Evolutionary conservation across 495 filamentous ascomycete species (phyloP).

Genomic region (Aspergillus biplanus): DNA sequence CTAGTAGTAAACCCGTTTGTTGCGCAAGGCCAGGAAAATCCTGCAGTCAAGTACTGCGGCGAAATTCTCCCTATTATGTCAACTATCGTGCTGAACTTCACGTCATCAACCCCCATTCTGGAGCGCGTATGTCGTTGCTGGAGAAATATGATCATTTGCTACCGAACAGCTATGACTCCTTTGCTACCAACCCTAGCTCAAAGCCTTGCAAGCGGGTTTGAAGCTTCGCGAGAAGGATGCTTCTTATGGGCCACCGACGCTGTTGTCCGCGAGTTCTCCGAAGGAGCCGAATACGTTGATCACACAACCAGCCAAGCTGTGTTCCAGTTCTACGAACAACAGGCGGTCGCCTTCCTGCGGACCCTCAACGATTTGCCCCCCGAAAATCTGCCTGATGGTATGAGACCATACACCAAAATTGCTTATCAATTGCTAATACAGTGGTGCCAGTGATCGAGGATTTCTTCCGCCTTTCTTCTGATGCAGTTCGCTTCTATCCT

Average conservation of each 20-base stretch:
- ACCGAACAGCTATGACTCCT: constrained; percentile 84
- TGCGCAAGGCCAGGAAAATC: constrained; percentile 72
- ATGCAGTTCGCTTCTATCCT: constrained; percentile 91
- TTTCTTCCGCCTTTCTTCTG: constrained; percentile 90
- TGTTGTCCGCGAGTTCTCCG: constrained; percentile 92
- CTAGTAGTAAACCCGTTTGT: constrained; percentile 80
- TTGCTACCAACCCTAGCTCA: constrained; percentile 83
- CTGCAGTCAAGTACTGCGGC: constrained; percentile 93
- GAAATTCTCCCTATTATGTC: constrained; percentile 87
- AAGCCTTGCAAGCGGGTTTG: constrained; percentile 82
- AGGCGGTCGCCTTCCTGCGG: constrained; percentile 83
- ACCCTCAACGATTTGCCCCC: constrained; percentile 86
- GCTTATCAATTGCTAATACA: constrained; percentile 15
- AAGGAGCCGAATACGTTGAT: constrained; percentile 83
- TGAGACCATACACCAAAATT: constrained; percentile 21
- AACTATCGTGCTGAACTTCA: constrained; percentile 83
- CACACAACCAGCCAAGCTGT: constrained; percentile 82
- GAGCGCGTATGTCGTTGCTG: constrained; percentile 94
- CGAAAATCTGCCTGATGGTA: constrained; percentile 84
- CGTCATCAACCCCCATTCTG: constrained; percentile 80
- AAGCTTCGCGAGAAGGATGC: constrained; percentile 86
- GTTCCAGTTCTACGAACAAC: constrained; percentile 92
- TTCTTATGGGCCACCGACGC: constrained; percentile 97
- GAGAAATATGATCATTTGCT: constrained; percentile 94
- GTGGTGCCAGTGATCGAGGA: constrained; percentile 83